phyloP scores from a whole-genome alignment of 2,329 filamentous ascomycete species.

The Epichloe baconii region DNA sequence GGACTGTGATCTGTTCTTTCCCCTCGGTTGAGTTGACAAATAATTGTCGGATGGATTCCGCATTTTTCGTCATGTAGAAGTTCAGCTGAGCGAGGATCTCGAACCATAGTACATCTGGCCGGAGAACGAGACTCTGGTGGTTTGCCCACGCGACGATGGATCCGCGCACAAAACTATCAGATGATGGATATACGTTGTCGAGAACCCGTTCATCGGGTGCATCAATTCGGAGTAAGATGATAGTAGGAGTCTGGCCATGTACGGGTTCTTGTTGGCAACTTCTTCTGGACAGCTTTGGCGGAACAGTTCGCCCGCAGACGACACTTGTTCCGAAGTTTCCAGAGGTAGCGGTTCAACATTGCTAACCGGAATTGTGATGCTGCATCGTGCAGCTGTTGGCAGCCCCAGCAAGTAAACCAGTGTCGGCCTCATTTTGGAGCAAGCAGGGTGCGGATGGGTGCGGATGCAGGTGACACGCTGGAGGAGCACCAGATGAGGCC shows the following conservation, averaged over 20 bases:
- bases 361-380: constrained; percentile 14
- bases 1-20: constrained; percentile 25
- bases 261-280: constrained; percentile 9
- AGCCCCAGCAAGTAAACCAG: constrained; percentile 4
- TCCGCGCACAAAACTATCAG: constrained; percentile 29
- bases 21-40: constrained; percentile 35
- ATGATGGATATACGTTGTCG: constrained; percentile 17
- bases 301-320: constrained; percentile 18
- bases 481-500: background rate
- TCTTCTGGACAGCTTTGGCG: constrained; percentile 22
- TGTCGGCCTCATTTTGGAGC: constrained; percentile 1
- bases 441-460: background rate
- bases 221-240: constrained; percentile 15
- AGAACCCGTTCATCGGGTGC: constrained; percentile 8
- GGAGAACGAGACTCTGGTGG: constrained; percentile 35
- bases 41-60: constrained; percentile 29
- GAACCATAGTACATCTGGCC: constrained; percentile 43
- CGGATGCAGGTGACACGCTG: background rate
- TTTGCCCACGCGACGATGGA: constrained; percentile 34
- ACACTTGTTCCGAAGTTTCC: constrained; percentile 10
- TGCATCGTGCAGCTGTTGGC: background rate
- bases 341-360: constrained; percentile 17
- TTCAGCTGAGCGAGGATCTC: constrained; percentile 38
- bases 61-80: constrained; percentile 34
- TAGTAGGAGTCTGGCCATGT: constrained; percentile 14